Evolutionary conservation across 441 rosid genomes (phyloP).

Genomic region (Gossypium schwendimanii): DNA sequence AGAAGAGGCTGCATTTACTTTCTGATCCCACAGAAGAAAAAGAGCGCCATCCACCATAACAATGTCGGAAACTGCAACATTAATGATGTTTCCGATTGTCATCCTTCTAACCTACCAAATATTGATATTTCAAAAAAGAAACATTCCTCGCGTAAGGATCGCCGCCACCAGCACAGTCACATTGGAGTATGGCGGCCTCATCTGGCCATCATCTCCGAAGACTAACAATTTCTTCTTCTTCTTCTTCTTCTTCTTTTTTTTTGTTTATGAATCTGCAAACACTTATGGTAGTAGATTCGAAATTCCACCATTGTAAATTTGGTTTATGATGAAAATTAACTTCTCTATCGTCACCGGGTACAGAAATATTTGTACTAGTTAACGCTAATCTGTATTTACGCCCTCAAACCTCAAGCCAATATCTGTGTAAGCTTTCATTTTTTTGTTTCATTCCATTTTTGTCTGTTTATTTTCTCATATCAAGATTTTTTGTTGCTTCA

Average conservation of each 20-base stretch:
- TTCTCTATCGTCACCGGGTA: neutral
- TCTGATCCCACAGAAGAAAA: slow-evolving; percentile 53
- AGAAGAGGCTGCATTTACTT: slow-evolving; percentile 82
- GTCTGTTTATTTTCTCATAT: neutral
- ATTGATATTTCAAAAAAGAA: slow-evolving; percentile 22
- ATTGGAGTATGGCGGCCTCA: slow-evolving; percentile 60
- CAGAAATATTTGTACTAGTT: neutral
- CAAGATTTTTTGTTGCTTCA: neutral
- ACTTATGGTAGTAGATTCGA: slow-evolving; percentile 33
- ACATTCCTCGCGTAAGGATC: slow-evolving; percentile 31
- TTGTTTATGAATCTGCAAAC: slow-evolving; percentile 27
- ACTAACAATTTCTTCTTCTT: slow-evolving; percentile 25
- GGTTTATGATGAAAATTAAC: slow-evolving; percentile 3
- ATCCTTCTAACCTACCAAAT: slow-evolving; percentile 24
- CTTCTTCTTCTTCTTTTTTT: neutral
- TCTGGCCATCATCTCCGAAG: slow-evolving; percentile 66
- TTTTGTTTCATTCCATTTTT: neutral
- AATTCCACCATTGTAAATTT: slow-evolving; percentile 6
- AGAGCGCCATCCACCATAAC: neutral
- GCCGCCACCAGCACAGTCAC: slow-evolving; percentile 30
- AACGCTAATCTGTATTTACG: slow-evolving; percentile 17
- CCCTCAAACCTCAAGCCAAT: neutral
- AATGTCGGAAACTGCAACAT: slow-evolving; percentile 13
- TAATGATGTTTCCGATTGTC: slow-evolving; percentile 14
- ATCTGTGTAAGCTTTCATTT: slow-evolving; percentile 17